A percentile compares a stretch with the other conserved stretches of the same genome.
phyloP scores from a whole-genome alignment of 164 flowering plant genomes.

The Cinnamomum micranthum region DNA sequence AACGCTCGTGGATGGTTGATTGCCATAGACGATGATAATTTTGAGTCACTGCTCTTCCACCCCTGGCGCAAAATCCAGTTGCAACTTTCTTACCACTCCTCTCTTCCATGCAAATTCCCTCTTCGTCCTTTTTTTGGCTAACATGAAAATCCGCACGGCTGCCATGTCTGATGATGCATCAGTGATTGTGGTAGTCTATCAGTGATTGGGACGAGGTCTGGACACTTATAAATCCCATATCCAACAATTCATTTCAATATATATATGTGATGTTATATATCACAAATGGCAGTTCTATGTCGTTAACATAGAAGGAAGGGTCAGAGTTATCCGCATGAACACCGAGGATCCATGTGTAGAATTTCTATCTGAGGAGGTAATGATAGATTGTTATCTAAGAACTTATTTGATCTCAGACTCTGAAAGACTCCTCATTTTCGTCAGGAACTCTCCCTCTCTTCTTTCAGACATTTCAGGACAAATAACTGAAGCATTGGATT shows the following conservation, averaged over 20 bases:
- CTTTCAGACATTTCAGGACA: too few relatives aligned
- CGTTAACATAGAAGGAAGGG: slow-evolving; percentile 52
- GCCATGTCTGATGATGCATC: slow-evolving; percentile 26
- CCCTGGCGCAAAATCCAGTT: background rate
- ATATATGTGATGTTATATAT: slow-evolving; percentile 39
- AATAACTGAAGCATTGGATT: too few relatives aligned
- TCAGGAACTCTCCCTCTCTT: slow-evolving; percentile 25
- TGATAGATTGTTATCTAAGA: slow-evolving; percentile 49
- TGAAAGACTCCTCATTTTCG: slow-evolving; percentile 46
- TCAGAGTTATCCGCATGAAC: slow-evolving; percentile 29
- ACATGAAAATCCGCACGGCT: slow-evolving; percentile 12
- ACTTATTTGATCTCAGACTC: slow-evolving; percentile 59
- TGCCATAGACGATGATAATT: background rate
- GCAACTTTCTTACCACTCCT: background rate
- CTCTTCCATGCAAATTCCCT: background rate
- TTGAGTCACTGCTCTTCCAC: background rate
- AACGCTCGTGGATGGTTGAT: background rate
- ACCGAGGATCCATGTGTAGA: slow-evolving; percentile 10
- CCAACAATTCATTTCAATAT: slow-evolving; percentile 40
- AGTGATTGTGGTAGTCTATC: slow-evolving; percentile 56
- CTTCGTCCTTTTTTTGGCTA: too few relatives aligned
- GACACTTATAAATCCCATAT: slow-evolving; percentile 30
- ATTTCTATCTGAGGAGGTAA: slow-evolving; percentile 20
- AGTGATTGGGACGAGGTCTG: slow-evolving; percentile 49
- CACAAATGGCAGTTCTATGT: slow-evolving; percentile 51